A percentile compares a stretch with the other conserved stretches of the same genome.
phyloP scores from a whole-genome alignment of 75 land plant species.

The Sequoia sempervirens region DNA sequence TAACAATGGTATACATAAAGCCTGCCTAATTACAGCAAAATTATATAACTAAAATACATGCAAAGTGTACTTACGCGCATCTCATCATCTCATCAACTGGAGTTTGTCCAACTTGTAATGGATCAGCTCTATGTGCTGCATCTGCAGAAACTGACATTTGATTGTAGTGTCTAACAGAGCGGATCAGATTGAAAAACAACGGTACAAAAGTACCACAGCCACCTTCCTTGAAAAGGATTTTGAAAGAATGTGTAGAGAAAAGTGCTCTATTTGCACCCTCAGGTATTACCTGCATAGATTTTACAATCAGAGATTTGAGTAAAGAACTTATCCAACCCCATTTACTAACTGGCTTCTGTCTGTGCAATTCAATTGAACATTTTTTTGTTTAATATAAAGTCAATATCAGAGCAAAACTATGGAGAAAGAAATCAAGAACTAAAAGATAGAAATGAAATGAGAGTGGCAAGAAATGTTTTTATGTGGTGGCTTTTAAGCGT shows the following conservation, averaged over 20 bases:
- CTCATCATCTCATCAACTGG: constrained; percentile 94
- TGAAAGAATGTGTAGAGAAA: constrained; percentile 83
- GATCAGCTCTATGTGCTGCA: constrained; percentile 57
- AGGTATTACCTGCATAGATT: constrained; percentile 69
- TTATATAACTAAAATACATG: not conserved
- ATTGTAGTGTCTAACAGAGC: constrained; percentile 56
- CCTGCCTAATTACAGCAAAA: not conserved
- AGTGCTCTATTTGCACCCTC: constrained; percentile 74
- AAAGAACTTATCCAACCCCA: not conserved
- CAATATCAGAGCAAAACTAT: not conserved
- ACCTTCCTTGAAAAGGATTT: constrained; percentile 96
- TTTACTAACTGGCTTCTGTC: not conserved
- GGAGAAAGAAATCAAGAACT: not conserved
- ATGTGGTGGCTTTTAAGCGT: too few species aligned
- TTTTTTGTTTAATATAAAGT: not conserved
- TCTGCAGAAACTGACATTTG: constrained; percentile 21
- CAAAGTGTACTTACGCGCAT: constrained; percentile 69
- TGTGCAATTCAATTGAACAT: not conserved
- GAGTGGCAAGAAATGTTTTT: too few species aligned
- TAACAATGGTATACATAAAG: not conserved
- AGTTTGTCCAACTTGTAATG: constrained; percentile 69
- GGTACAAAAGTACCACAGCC: constrained; percentile 99
- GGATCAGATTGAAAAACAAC: constrained; percentile 70
- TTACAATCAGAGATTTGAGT: not conserved
- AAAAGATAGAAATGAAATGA: not conserved